phyloP scores from a whole-genome alignment of 768 basidiomycete genomes.

The Termitomyces sp. region DNA sequence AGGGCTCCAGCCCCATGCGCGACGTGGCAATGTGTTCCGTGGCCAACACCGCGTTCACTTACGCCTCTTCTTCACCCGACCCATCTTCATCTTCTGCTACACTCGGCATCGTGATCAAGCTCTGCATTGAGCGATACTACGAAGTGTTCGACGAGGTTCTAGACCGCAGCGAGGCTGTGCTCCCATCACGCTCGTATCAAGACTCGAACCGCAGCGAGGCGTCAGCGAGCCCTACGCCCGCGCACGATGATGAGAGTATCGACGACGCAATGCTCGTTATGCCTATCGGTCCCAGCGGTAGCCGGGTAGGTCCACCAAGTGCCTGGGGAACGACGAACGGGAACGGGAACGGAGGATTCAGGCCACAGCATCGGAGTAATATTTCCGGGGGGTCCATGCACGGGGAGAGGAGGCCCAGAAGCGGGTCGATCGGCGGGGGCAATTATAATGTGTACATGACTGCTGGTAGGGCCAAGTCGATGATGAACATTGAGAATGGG shows the following conservation, averaged over 20 bases:
- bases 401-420: conserved; percentile 20
- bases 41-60: conserved; percentile 34
- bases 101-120: conserved; percentile 62
- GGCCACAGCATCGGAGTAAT: conserved; percentile 34
- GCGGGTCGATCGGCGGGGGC: conserved; percentile 7
- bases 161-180: conserved; percentile 61
- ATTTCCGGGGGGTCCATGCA: conserved; percentile 26
- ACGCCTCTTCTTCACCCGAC: background rate
- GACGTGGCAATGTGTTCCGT: conserved; percentile 75
- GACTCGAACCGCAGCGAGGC: conserved; percentile 11
- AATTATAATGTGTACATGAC: background rate
- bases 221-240: conserved; percentile 13
- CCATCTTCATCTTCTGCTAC: conserved; percentile 38
- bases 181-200: conserved; percentile 19
- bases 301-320: conserved; percentile 25
- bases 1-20: conserved; percentile 56
- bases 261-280: conserved; percentile 74
- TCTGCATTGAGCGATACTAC: conserved; percentile 80
- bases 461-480: conserved; percentile 41
- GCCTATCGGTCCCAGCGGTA: conserved; percentile 48
- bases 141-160: conserved; percentile 81
- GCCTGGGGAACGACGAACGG: conserved; percentile 25
- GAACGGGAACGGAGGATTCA: conserved; percentile 1
- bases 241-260: conserved; percentile 63
- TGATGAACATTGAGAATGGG: conserved; percentile 60